Percentiles rank a stretch among this genome's conserved stretches.
Evolutionary conservation across 139 green algal species (phyloP).

Genomic region (Choricystis sp.): DNA sequence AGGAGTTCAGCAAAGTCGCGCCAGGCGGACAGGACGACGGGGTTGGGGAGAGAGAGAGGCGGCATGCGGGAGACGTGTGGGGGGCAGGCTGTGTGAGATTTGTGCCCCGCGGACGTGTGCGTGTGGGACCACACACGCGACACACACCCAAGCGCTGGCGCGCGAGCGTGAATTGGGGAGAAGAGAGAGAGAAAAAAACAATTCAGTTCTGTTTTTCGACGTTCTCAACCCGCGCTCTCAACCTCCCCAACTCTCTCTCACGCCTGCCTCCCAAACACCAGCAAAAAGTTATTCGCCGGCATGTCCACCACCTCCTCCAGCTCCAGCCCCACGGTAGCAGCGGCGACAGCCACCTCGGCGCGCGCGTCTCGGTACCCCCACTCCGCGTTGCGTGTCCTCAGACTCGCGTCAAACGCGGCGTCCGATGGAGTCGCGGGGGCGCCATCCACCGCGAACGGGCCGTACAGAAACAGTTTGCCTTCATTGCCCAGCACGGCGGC

Average conservation of each 20-base stretch:
- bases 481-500: constrained; percentile 2
- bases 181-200: no score
- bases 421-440: constrained; percentile 26
- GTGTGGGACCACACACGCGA: no score
- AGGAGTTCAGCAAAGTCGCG: no score
- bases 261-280: constrained; percentile 17
- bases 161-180: no score
- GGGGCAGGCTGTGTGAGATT: no score
- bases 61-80: no score
- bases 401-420: constrained; percentile 26
- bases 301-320: constrained; percentile 16
- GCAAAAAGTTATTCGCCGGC: constrained; percentile 42
- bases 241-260: no score
- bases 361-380: constrained; percentile 42
- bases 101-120: no score
- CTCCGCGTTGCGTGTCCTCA: constrained; percentile 15
- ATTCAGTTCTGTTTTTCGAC: neutral
- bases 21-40: no score
- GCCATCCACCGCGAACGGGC: constrained; percentile 28
- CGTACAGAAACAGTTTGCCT: constrained; percentile 29
- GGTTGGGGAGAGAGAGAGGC: no score
- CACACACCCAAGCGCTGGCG: no score
- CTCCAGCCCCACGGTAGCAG: constrained; percentile 15
- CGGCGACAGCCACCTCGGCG: constrained; percentile 13
- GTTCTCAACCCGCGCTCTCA: neutral